Percentiles rank a stretch among this genome's conserved stretches.
phyloP scores from a whole-genome alignment of 1,284 basidiomycete genomes.

The Neotropicomus parvogracilis region DNA sequence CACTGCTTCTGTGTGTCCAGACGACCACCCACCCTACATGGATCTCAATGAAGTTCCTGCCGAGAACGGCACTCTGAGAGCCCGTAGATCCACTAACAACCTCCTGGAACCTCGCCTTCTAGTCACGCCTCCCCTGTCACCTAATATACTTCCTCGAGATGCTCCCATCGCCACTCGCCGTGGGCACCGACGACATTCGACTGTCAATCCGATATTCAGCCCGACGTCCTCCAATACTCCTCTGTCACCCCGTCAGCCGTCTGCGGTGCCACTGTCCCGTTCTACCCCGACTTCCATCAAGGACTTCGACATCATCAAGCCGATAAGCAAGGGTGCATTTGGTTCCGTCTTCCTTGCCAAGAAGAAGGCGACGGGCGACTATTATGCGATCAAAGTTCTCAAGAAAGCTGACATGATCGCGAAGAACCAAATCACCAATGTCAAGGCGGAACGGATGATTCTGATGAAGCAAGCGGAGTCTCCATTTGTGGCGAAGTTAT shows the following conservation, averaged over 20 bases:
- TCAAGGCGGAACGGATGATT: constrained; percentile 99
- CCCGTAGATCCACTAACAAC: constrained; percentile 60
- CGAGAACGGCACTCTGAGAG: constrained; percentile 43
- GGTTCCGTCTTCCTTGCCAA: constrained; percentile 98
- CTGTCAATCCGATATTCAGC: constrained; percentile 61
- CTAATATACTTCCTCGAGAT: constrained; percentile 60
- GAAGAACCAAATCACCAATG: constrained; percentile 99
- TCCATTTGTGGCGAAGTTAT: constrained; percentile 98
- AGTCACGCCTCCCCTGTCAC: constrained; percentile 73
- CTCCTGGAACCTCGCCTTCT: constrained; percentile 64
- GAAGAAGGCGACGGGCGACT: constrained; percentile 97
- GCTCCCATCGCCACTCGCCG: constrained; percentile 46
- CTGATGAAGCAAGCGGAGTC: constrained; percentile 99
- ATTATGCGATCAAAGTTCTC: constrained; percentile 98
- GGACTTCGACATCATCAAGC: constrained; percentile 99
- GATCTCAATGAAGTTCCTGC: constrained; percentile 51
- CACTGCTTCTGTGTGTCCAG: constrained; percentile 58
- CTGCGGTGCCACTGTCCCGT: constrained; percentile 72
- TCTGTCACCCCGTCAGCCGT: constrained; percentile 86
- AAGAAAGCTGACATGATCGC: constrained; percentile 99
- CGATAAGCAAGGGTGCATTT: constrained; percentile 98
- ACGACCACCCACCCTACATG: constrained; percentile 58
- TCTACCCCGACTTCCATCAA: constrained; percentile 91
- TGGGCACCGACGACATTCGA: constrained; percentile 68
- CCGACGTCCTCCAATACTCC: constrained; percentile 55